Evolutionary conservation across 164 flowering plant species (phyloP), one percentile per base, ranked within the genome.

Genomic region (Nelumbo lutea): DNA sequence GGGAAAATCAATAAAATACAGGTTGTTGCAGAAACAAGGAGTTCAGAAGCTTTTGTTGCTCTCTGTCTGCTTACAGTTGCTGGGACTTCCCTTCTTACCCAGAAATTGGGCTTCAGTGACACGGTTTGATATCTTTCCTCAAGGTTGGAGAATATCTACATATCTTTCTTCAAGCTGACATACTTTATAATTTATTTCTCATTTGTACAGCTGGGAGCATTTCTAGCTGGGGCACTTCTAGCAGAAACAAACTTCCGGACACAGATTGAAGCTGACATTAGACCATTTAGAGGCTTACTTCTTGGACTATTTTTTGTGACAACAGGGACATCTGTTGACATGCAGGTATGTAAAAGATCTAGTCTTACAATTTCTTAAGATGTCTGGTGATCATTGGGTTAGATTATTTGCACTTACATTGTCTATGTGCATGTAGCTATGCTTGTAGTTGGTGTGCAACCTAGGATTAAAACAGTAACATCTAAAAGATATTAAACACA

Each of bases 221-320:
- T 95, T 86, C 70, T 95, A 59, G 99, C 96, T 75, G 99, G 99
- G 65, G 99, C 97, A 64, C 43, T 95, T 60, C 77, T 95, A 59
- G 99, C 99, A 61, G 99, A 95, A 82, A 95, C 99, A 72, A 95
- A 95, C 81, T 92, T 92, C 72, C 82, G 99, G 65, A 92, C 97
- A 64, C 99, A 95, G 79, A 92, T 95, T 79, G 99, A 95, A 87
- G 99, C 99, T 65, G 99, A 95, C 77, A 92, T 95, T 64, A 81
- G 96, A 70, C 99, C 99, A 63, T 95, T 95, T 73, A 85, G 97
- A 80, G 99, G 99, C 55, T 83, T 95, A 73, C 91, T 95, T 68
- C 97, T 95, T 68, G 99, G 99, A 46, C 79, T 95, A 72, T 95
- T 95, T 77, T 95, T 95, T 79, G 93, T 90, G 59, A 89, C 98